Evolutionary conservation across 2,329 filamentous ascomycete genomes (phyloP).

Genomic region (Corynespora cassiicola): DNA sequence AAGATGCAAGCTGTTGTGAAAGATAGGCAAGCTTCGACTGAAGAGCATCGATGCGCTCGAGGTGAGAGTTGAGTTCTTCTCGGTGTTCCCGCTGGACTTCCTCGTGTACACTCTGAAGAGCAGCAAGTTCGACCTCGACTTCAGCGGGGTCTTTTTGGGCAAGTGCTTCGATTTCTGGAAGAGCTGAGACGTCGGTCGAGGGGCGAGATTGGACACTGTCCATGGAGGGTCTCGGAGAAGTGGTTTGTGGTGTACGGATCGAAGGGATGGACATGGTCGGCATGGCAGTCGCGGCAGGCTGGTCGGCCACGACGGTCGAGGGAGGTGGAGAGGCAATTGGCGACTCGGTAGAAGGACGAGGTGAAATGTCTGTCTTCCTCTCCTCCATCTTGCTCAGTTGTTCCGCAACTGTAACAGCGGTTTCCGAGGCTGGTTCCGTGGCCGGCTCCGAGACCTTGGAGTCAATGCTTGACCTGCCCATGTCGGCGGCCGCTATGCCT

Average conservation of each 20-base stretch:
- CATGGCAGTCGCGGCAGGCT: conserved; percentile 33
- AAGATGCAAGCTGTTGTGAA: conserved; percentile 77
- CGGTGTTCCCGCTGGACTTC: conserved; percentile 67
- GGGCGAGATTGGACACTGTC: conserved; percentile 40
- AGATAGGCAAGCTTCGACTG: conserved; percentile 91
- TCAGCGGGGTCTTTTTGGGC: conserved; percentile 29
- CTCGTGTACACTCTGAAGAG: conserved; percentile 58
- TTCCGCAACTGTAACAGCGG: too few relatives aligned
- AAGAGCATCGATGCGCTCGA: conserved; percentile 89
- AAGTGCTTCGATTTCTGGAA: conserved; percentile 42
- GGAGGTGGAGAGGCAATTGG: conserved; percentile 19
- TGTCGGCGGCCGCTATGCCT: conserved; percentile 32
- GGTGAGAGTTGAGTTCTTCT: conserved; percentile 81
- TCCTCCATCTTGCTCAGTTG: conserved; percentile 5
- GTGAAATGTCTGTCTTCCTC: conserved; percentile 13
- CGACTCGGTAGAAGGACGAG: conserved; percentile 36
- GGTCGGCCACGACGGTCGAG: conserved; percentile 42
- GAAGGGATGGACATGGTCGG: conserved; percentile 40
- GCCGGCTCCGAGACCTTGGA: conserved; percentile 42
- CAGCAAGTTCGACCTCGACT: conserved; percentile 54
- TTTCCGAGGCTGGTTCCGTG: conserved; percentile 15
- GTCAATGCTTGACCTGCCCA: conserved; percentile 54
- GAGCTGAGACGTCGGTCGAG: conserved; percentile 31
- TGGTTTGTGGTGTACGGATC: conserved; percentile 32
- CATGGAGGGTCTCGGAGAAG: conserved; percentile 40